Conservation (phyloP, 2,329 filamentous ascomycete species). For the Penicillium thymicola region DNA sequence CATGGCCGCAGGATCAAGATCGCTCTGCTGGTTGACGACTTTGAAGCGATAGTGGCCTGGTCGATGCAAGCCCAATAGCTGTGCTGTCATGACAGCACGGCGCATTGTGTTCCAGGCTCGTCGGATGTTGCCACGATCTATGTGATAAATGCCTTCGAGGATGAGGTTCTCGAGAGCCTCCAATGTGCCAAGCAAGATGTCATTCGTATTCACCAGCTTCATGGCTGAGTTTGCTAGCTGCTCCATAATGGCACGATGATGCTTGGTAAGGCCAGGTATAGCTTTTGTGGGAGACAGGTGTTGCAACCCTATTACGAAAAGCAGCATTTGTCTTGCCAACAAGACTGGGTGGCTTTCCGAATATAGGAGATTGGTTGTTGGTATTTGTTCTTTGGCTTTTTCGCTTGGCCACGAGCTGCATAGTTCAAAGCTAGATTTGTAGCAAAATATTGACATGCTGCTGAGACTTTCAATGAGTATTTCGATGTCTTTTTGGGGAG, state of each 20-base stretch:
- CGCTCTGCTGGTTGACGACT: slow-evolving; percentile 7
- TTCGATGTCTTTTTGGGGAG: not conserved
- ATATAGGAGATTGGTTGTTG: slow-evolving; percentile 2
- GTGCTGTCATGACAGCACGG: slow-evolving; percentile 38
- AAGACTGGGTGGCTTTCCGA: slow-evolving; percentile 31
- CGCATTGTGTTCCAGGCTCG: slow-evolving; percentile 36
- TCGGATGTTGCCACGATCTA: slow-evolving; percentile 39
- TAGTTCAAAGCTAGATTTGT: slow-evolving; percentile 6
- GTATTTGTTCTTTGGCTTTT: not conserved
- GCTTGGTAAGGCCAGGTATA: slow-evolving; percentile 21
- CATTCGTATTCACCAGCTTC: slow-evolving; percentile 31
- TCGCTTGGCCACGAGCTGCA: slow-evolving; percentile 1
- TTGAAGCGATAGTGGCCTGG: slow-evolving; percentile 10
- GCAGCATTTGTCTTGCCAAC: slow-evolving; percentile 33
- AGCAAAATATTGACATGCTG: not conserved
- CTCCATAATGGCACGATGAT: slow-evolving; percentile 22
- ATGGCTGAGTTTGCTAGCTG: not conserved
- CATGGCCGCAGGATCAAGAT: slow-evolving; percentile 21
- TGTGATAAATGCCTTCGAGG: slow-evolving; percentile 38
- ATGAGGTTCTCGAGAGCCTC: slow-evolving; percentile 43
- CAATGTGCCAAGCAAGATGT: slow-evolving; percentile 33
- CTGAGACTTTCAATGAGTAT: not conserved
- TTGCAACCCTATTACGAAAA: slow-evolving; percentile 32
- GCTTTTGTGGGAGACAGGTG: slow-evolving; percentile 7
- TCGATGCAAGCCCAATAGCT: slow-evolving; percentile 41